phyloP scores from a whole-genome alignment of 2,329 filamentous ascomycete species.

The Arthrobotrys conoides region DNA sequence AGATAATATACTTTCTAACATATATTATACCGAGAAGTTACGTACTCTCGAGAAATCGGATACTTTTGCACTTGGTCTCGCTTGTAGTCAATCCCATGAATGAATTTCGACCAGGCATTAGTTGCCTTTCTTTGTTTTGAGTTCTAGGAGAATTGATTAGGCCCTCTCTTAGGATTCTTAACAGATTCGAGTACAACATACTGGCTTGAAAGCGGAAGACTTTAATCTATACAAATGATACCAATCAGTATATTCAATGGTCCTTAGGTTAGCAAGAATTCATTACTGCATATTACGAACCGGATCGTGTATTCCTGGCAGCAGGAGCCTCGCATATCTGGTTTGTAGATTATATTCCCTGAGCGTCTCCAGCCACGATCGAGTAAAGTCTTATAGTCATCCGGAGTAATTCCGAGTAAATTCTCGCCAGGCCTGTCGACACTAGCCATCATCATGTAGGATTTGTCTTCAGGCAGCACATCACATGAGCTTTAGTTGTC shows the following conservation, averaged over 20 bases:
- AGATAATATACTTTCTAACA: neutral
- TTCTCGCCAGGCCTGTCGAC: slow-evolving; percentile 32
- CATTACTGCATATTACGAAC: slow-evolving; percentile 65
- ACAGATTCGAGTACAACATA: slow-evolving; percentile 10
- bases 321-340: slow-evolving; percentile 83
- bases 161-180: neutral
- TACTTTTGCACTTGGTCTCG: slow-evolving; percentile 76
- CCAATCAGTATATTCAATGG: neutral
- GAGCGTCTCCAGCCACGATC: slow-evolving; percentile 84
- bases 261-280: slow-evolving; percentile 25
- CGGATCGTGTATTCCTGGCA: slow-evolving; percentile 90
- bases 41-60: slow-evolving; percentile 78
- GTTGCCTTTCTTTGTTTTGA: slow-evolving; percentile 81
- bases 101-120: slow-evolving; percentile 81
- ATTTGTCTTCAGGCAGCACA: slow-evolving; percentile 37
- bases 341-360: slow-evolving; percentile 79
- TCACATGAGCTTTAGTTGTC: neutral
- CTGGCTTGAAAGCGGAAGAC: slow-evolving; percentile 45
- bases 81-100: slow-evolving; percentile 78
- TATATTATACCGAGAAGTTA: slow-evolving; percentile 60
- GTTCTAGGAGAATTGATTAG: slow-evolving; percentile 76
- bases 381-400: slow-evolving; percentile 78
- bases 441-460: slow-evolving; percentile 58
- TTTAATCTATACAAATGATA: slow-evolving; percentile 29
- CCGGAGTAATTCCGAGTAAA: slow-evolving; percentile 42